phyloP scores from a whole-genome alignment of 2,329 filamentous ascomycete genomes.

The Xylaria polymorpha region DNA sequence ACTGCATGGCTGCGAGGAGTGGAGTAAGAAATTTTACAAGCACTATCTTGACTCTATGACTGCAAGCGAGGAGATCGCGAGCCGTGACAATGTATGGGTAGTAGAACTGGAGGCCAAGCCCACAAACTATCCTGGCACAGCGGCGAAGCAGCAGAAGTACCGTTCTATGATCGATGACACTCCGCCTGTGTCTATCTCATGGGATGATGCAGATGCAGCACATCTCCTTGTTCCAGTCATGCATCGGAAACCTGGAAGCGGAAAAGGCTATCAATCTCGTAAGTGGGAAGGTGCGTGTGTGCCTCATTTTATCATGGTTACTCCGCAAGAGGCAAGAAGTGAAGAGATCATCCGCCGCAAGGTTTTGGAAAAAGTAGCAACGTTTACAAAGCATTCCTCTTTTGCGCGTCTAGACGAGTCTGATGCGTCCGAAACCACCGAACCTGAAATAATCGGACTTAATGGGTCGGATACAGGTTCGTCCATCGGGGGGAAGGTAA shows the following conservation, averaged over 20 bases:
- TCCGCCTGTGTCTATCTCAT: conserved; percentile 49
- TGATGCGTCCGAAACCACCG: conserved; percentile 64
- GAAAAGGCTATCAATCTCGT: conserved; percentile 49
- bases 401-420: conserved; percentile 65
- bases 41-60: conserved; percentile 76
- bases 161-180: conserved; percentile 64
- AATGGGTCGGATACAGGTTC: conserved; percentile 69
- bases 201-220: conserved; percentile 72
- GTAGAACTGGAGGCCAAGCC: conserved; percentile 82
- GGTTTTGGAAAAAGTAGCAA: conserved; percentile 78
- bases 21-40: conserved; percentile 86
- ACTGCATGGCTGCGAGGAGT: conserved; percentile 85
- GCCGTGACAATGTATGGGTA: conserved; percentile 74
- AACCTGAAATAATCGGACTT: conserved; percentile 76
- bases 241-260: conserved; percentile 63
- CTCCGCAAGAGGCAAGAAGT: conserved; percentile 73
- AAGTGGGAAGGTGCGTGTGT: conserved; percentile 47
- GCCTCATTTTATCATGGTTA: conserved; percentile 80
- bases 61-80: conserved; percentile 77
- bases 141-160: conserved; percentile 56
- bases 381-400: conserved; percentile 77
- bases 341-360: conserved; percentile 83
- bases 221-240: conserved; percentile 77
- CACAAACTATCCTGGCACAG: conserved; percentile 76
- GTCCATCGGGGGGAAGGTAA: conserved; percentile 72